Base-by-base conservation (phyloP, 2,329 filamentous ascomycete species). In the Penicillium polonicum region DNA sequence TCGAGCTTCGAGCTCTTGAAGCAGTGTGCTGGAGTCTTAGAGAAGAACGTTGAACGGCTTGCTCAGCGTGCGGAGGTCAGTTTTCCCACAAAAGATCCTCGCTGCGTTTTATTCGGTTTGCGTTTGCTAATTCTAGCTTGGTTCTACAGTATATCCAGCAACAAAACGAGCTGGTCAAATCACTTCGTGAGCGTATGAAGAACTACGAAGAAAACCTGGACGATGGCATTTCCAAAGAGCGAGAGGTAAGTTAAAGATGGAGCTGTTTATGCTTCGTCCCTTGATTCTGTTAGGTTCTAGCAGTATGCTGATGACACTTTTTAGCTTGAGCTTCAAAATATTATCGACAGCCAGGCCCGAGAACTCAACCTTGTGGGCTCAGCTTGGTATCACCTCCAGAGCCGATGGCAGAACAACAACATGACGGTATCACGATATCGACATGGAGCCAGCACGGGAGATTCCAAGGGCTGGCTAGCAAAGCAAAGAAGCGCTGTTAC, bases 11-110 rank as follows among this genome's bases (percentile, higher is more conserved):
- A 78, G 51, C 70, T 78, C 42, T 65, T 75, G 21, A 76, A 74
- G 54, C 74, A 76, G 61, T 79, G 78, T 39, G 78, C 78, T n/a
- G 81, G 80, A 29, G 79, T 83, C 41, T 79, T 83, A 59, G 84
- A 84, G 72, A 85, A 85, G 64, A 84, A 78, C 49, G 67, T 74
- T 25, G 75, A 78, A 58, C 71, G 72, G 35, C 68, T 78, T 31
- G 74, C 75, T 31, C 72, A 76, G 59, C 74, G 76, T 58, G 74
- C 74, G 59, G 75, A 78, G 74, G 76, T 78, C 36, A 70, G 72
- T 74, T 45, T 39, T 39, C n/a, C 9, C 9, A 43, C 8, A 13
- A 33, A 17, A 21, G 13, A n/a, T 44, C 31, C 10, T 23, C 41
- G 9, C 29, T n/a, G 10, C 15, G 31, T 19, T 21, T 23, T 48